phyloP scores from a whole-genome alignment of 345 rosid species.

The Aquilaria sinensis region DNA sequence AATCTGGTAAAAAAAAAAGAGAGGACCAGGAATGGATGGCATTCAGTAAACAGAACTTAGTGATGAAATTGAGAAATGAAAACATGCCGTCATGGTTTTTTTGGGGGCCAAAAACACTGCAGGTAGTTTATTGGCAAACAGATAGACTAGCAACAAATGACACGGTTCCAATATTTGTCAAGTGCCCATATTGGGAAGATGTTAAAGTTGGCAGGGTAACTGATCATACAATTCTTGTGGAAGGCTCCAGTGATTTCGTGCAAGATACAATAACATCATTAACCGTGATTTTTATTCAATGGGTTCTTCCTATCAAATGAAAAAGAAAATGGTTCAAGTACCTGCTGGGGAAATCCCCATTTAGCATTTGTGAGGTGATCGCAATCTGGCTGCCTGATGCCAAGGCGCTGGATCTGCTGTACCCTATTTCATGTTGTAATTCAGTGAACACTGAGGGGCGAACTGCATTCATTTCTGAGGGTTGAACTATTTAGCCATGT shows the following conservation, averaged over 20 bases:
- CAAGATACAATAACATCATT: not conserved
- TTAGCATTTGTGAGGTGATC: constrained; percentile 46
- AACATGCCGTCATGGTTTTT: too few species aligned
- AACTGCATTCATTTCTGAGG: too few species aligned
- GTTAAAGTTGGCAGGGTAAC: constrained; percentile 49
- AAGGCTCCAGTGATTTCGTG: constrained; percentile 69
- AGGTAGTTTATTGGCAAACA: not conserved
- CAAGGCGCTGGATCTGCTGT: constrained; percentile 47
- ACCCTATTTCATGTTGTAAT: constrained; percentile 17
- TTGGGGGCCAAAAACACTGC: too few species aligned
- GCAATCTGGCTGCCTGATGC: constrained; percentile 38
- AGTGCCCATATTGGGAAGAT: constrained; percentile 68
- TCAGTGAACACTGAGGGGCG: not conserved
- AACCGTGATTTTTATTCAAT: not conserved
- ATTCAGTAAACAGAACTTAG: too few species aligned
- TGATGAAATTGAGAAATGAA: too few species aligned
- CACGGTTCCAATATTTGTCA: constrained; percentile 42
- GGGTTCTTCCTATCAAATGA: too few species aligned
- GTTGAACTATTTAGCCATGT: too few species aligned
- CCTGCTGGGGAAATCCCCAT: constrained; percentile 79
- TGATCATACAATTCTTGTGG: constrained; percentile 60
- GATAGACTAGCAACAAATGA: constrained; percentile 3
- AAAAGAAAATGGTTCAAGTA: not conserved
- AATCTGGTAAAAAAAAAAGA: too few species aligned
- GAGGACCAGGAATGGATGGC: too few species aligned